A percentile compares a stretch with the other conserved stretches of the same genome.
These are phyloP conservation scores for Paramecium sexaurelia DNA, from an alignment of 73 alveolate genomes.

Conservation along the genomic window DNA sequence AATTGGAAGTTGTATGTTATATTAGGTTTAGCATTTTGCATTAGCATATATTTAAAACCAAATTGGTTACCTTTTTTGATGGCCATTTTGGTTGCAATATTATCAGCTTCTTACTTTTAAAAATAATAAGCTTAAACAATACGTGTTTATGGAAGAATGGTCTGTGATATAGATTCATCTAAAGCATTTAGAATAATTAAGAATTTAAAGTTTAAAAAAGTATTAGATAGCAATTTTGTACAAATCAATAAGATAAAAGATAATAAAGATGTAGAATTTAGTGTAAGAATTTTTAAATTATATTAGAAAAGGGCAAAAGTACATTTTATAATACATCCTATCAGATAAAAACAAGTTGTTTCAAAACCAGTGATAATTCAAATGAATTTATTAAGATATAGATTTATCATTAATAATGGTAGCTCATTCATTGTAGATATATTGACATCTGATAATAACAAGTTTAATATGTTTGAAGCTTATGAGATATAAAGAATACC, in stretches of 20 bases:
- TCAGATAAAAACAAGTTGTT: neutral
- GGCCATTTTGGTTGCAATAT: neutral
- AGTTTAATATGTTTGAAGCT: neutral
- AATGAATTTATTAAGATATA: constrained; percentile 18
- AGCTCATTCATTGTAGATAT: constrained; percentile 22
- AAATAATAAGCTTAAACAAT: neutral
- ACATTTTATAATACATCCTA: constrained; percentile 25
- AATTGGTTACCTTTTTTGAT: neutral
- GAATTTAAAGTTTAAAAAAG: constrained; percentile 15
- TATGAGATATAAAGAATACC: constrained; percentile 40
- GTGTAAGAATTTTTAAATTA: neutral
- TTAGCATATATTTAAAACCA: neutral
- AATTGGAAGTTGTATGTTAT: neutral
- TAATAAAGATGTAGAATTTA: neutral
- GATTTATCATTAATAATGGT: constrained; percentile 5
- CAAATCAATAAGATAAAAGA: neutral
- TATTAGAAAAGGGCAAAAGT: constrained; percentile 34
- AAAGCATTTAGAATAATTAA: constrained; percentile 38
- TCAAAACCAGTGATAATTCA: constrained; percentile 4
- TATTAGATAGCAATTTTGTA: constrained; percentile 30
- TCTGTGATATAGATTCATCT: constrained; percentile 35
- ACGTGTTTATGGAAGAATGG: neutral
- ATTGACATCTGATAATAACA: neutral
- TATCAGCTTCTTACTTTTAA: neutral
- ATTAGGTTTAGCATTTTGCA: neutral